These are phyloP conservation scores for Hypholoma fasciculare DNA, from an alignment of 768 basidiomycete species.

Conservation along the genomic window DNA sequence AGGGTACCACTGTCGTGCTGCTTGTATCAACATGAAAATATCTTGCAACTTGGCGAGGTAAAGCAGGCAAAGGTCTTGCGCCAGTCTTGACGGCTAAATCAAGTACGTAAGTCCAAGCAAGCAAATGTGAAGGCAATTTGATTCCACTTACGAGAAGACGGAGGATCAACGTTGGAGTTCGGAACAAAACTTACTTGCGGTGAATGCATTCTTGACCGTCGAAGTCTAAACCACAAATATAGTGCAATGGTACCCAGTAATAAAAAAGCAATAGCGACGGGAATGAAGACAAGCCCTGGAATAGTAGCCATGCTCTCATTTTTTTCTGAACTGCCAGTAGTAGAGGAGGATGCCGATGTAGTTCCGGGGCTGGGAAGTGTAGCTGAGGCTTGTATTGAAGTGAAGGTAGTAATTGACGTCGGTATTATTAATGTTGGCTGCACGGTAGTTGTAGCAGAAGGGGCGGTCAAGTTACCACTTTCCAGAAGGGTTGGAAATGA, in stretches of 20 bases:
- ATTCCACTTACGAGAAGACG: not conserved
- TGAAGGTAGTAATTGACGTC: not conserved
- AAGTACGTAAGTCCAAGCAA: not conserved
- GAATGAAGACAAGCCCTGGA: not conserved
- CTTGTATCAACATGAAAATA: not conserved
- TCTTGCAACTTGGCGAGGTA: not conserved
- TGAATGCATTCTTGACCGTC: not conserved
- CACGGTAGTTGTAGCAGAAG: not conserved
- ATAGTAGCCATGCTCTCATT: not conserved
- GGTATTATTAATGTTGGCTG: not conserved
- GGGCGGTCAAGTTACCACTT: not conserved
- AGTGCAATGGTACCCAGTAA: not conserved
- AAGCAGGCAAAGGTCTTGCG: not conserved
- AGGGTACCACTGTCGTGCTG: not conserved
- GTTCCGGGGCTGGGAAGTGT: not conserved
- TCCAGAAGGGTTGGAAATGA: conserved; percentile 7
- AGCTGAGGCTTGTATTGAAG: not conserved
- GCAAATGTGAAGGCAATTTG: not conserved
- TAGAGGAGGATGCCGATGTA: not conserved
- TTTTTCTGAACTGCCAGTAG: not conserved
- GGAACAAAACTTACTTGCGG: no score
- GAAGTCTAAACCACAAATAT: not conserved
- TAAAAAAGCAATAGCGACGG: not conserved
- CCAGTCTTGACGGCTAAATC: not conserved
- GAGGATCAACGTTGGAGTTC: not conserved